These are phyloP conservation scores for Meyerozyma guilliermondii DNA, from an alignment of 1,139 yeast genomes.

Conservation along the genomic window DNA sequence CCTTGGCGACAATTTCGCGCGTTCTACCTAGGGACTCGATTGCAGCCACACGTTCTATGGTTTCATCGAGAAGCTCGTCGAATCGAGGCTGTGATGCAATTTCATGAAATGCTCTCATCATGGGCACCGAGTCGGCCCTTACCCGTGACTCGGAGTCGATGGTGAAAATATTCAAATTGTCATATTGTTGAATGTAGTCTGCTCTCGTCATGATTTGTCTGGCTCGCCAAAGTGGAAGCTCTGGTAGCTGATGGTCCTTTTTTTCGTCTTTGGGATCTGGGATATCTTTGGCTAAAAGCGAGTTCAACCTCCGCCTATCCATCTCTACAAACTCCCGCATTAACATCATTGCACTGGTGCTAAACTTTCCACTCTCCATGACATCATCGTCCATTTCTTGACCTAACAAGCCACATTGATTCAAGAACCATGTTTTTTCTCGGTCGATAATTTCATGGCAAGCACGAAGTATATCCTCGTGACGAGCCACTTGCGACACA, in stretches of 20 bases:
- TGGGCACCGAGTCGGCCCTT: constrained; percentile 76
- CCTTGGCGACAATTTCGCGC: constrained; percentile 72
- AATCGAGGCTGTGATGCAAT: constrained; percentile 70
- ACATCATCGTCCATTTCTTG: constrained; percentile 85
- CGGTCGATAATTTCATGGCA: constrained; percentile 70
- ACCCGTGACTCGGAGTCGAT: constrained; percentile 72
- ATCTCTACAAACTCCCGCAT: constrained; percentile 69
- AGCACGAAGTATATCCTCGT: constrained; percentile 54
- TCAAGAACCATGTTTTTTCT: constrained; percentile 81
- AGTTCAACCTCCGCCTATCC: constrained; percentile 42
- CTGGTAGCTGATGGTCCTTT: constrained; percentile 57
- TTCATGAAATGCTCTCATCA: constrained; percentile 87
- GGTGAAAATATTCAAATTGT: constrained; percentile 72
- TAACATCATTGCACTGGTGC: constrained; percentile 70
- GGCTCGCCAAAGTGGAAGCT: constrained; percentile 78
- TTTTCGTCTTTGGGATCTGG: constrained; percentile 13
- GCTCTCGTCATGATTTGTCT: constrained; percentile 82
- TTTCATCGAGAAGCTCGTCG: constrained; percentile 62
- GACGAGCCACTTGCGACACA: constrained; percentile 68
- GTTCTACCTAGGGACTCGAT: constrained; percentile 81
- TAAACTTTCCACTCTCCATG: constrained; percentile 78
- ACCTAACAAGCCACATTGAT: constrained; percentile 77
- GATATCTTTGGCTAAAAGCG: constrained; percentile 19
- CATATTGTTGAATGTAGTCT: constrained; percentile 72
- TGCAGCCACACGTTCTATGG: constrained; percentile 67